Percentiles rank a stretch among this genome's conserved stretches.
Evolutionary conservation across 2,329 filamentous ascomycete genomes (phyloP).

Genomic region (Reticulascus tulasneorum): DNA sequence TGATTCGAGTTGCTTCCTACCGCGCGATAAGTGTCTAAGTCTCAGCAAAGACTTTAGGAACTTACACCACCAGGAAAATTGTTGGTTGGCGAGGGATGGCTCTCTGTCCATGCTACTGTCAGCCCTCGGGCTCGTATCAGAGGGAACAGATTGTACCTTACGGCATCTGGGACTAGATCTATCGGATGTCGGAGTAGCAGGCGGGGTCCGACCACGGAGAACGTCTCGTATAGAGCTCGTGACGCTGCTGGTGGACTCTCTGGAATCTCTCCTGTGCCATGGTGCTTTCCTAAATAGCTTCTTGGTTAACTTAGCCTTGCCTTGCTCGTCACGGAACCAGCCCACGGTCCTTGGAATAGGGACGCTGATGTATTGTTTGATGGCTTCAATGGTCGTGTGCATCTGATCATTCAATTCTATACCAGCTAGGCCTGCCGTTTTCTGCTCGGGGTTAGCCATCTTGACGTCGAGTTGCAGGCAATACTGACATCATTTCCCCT

Average conservation of each 20-base stretch:
- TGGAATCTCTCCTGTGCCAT: conserved; percentile 36
- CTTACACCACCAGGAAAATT: conserved; percentile 32
- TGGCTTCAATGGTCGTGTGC: too few relatives aligned
- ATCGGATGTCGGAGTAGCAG: conserved; percentile 21
- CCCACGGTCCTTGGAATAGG: conserved; percentile 1
- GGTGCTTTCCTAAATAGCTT: conserved; percentile 23
- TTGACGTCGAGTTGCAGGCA: too few relatives aligned
- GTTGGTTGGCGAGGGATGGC: conserved; percentile 11
- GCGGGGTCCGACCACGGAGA: conserved; percentile 31
- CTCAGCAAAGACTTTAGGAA: neutral
- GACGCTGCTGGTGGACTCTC: conserved; percentile 31
- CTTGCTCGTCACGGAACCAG: conserved; percentile 7
- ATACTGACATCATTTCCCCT: too few relatives aligned
- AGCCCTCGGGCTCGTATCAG: neutral
- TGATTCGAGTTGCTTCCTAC: conserved; percentile 46
- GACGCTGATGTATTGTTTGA: neutral
- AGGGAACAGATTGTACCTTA: neutral
- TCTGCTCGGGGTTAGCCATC: neutral
- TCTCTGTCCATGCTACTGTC: conserved; percentile 6
- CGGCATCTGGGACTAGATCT: conserved; percentile 7
- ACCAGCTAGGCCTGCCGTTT: too few relatives aligned
- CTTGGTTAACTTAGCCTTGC: neutral
- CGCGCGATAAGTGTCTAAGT: conserved; percentile 5
- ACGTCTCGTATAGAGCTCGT: conserved; percentile 38
- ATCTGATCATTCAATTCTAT: too few relatives aligned